These are phyloP conservation scores for Aspergillus nanangensis DNA, from an alignment of 495 filamentous ascomycete genomes.

Conservation along the genomic window DNA sequence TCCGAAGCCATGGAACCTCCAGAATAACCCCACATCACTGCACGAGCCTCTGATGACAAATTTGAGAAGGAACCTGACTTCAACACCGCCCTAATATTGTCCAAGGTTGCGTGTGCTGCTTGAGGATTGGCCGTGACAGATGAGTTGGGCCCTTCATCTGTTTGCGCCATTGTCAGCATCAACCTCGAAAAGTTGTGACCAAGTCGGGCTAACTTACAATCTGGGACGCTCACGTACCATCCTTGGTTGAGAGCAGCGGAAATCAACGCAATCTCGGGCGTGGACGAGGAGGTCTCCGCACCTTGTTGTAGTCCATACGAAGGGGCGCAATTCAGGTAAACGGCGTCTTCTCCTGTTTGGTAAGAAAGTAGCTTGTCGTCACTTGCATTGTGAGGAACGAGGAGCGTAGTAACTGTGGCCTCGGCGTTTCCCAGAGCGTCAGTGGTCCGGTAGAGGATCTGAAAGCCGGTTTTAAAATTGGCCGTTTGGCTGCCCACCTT, in stretches of 20 bases:
- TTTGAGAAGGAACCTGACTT: slow-evolving; percentile 14
- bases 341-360: slow-evolving; percentile 41
- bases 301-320: slow-evolving; percentile 15
- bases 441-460: slow-evolving; percentile 50
- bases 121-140: too few relatives aligned
- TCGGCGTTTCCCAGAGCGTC: slow-evolving; percentile 36
- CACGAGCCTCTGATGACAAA: slow-evolving; percentile 14
- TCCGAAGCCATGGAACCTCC: slow-evolving; percentile 46
- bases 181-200: slow-evolving; percentile 37
- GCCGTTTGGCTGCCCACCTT: too few relatives aligned
- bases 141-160: too few relatives aligned
- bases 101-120: too few relatives aligned
- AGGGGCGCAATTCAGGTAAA: slow-evolving; percentile 25
- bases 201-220: slow-evolving; percentile 42
- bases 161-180: too few relatives aligned
- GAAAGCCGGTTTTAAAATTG: too few relatives aligned
- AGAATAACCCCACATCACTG: slow-evolving; percentile 49
- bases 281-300: slow-evolving; percentile 13
- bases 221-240: slow-evolving; percentile 45
- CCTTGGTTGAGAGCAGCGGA: slow-evolving; percentile 28
- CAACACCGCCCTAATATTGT: slow-evolving; percentile 40
- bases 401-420: slow-evolving; percentile 46
- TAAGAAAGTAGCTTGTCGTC: slow-evolving; percentile 35
- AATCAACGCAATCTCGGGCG: slow-evolving; percentile 23
- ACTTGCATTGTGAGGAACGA: slow-evolving; percentile 33